phyloP scores from a whole-genome alignment of 768 basidiomycete genomes.

The Psilocybe subaeruginosa region DNA sequence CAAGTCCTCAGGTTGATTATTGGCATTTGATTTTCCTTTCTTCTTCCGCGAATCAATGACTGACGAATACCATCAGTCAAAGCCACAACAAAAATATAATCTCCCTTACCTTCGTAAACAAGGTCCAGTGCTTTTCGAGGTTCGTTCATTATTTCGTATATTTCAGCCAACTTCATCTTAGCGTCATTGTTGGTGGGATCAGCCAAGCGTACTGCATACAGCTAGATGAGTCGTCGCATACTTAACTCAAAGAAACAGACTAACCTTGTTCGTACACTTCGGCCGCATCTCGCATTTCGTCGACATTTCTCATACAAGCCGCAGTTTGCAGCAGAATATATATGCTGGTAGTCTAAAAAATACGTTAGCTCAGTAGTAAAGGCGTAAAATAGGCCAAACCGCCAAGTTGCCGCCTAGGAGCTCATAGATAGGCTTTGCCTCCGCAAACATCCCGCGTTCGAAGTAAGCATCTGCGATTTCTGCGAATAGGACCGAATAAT shows the following conservation, averaged over 20 bases:
- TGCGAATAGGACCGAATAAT: slow-evolving; percentile 77
- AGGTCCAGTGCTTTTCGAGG: slow-evolving; percentile 81
- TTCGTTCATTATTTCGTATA: slow-evolving; percentile 84
- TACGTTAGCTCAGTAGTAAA: neutral
- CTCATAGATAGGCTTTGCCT: slow-evolving; percentile 83
- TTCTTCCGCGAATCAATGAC: slow-evolving; percentile 67
- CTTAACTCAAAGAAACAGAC: slow-evolving; percentile 18
- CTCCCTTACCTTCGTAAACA: slow-evolving; percentile 73
- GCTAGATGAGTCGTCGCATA: neutral
- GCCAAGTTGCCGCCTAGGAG: slow-evolving; percentile 73
- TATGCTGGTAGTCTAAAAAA: slow-evolving; percentile 67
- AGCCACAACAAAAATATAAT: neutral
- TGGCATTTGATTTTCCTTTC: slow-evolving; percentile 26
- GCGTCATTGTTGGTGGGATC: slow-evolving; percentile 81
- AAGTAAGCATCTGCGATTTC: slow-evolving; percentile 90
- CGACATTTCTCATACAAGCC: slow-evolving; percentile 77
- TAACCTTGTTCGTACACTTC: slow-evolving; percentile 84
- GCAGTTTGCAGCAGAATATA: slow-evolving; percentile 79
- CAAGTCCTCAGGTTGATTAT: slow-evolving; percentile 14
- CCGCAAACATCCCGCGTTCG: slow-evolving; percentile 72
- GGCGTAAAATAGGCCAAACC: slow-evolving; percentile 42
- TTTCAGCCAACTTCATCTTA: slow-evolving; percentile 88
- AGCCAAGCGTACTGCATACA: slow-evolving; percentile 61
- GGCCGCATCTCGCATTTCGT: slow-evolving; percentile 74
- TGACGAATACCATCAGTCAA: slow-evolving; percentile 19